Percentiles rank a stretch among this genome's conserved stretches.
These are phyloP conservation scores for Zasmidium citrigriseum DNA, from an alignment of 2,329 filamentous ascomycete genomes.

Conservation along the genomic window DNA sequence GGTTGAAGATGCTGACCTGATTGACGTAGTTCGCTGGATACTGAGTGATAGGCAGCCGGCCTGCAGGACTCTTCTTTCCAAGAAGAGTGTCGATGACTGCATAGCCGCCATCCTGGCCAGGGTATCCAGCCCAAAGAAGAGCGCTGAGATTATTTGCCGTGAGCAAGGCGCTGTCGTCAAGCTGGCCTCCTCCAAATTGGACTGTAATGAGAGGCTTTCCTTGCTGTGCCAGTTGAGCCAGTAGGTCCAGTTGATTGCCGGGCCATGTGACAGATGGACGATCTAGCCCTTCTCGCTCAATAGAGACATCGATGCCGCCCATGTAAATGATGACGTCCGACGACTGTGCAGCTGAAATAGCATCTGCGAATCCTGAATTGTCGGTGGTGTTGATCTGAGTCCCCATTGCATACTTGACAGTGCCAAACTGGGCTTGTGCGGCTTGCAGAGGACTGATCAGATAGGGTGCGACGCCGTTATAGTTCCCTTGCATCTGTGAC, in stretches of 20 bases:
- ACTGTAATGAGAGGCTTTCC: slow-evolving; percentile 44
- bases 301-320: slow-evolving; percentile 37
- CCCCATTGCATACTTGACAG: slow-evolving; percentile 18
- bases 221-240: slow-evolving; percentile 38
- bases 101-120: slow-evolving; percentile 45
- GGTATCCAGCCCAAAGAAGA: slow-evolving; percentile 46
- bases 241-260: slow-evolving; percentile 44
- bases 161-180: slow-evolving; percentile 44
- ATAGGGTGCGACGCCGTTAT: slow-evolving; percentile 37
- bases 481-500: slow-evolving; percentile 57
- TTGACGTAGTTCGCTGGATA: slow-evolving; percentile 43
- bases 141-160: slow-evolving; percentile 42
- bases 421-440: slow-evolving; percentile 15
- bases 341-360: slow-evolving; percentile 17
- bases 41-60: slow-evolving; percentile 39
- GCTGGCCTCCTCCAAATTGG: slow-evolving; percentile 47
- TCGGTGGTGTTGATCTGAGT: slow-evolving; percentile 20
- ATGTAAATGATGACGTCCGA: slow-evolving; percentile 27
- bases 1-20: slow-evolving; percentile 18
- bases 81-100: slow-evolving; percentile 46
- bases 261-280: slow-evolving; percentile 45
- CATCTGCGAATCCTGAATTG: slow-evolving; percentile 19
- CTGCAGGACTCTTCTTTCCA: slow-evolving; percentile 43
- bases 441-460: slow-evolving; percentile 22
- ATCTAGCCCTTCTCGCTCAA: slow-evolving; percentile 46